These are phyloP conservation scores for Zymoseptoria brevis DNA, from an alignment of 2,329 filamentous ascomycete genomes.

Conservation along the genomic window DNA sequence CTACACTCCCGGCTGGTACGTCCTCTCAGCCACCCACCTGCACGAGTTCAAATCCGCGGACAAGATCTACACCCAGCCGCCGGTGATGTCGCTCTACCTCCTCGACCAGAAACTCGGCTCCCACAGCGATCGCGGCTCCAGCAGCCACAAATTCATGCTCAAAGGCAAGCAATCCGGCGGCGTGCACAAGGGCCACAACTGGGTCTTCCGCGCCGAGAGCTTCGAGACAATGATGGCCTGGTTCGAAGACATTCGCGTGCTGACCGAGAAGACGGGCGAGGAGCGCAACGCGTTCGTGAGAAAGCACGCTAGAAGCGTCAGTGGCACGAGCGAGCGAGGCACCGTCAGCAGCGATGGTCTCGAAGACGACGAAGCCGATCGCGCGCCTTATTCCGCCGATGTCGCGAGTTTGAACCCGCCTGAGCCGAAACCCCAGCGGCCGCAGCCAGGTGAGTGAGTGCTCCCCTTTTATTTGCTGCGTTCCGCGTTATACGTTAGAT, in stretches of 20 bases:
- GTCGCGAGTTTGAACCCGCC: slow-evolving; percentile 34
- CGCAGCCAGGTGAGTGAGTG: slow-evolving; percentile 67
- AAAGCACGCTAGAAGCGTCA: slow-evolving; percentile 69
- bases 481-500: slow-evolving; percentile 6
- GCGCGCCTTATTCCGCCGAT: slow-evolving; percentile 57
- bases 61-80: slow-evolving; percentile 69
- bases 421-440: slow-evolving; percentile 38
- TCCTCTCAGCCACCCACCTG: slow-evolving; percentile 89
- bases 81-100: slow-evolving; percentile 92
- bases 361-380: slow-evolving; percentile 63
- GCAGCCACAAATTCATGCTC: slow-evolving; percentile 94
- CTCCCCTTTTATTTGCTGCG: slow-evolving; percentile 25
- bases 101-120: slow-evolving; percentile 93
- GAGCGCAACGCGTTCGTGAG: slow-evolving; percentile 83
- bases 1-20: slow-evolving; percentile 94
- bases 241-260: slow-evolving; percentile 83
- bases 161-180: slow-evolving; percentile 90
- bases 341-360: slow-evolving; percentile 66
- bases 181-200: slow-evolving; percentile 73
- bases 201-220: slow-evolving; percentile 60
- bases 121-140: slow-evolving; percentile 71
- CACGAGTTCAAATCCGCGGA: slow-evolving; percentile 99
- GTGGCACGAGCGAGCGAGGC: slow-evolving; percentile 51
- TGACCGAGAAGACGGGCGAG: slow-evolving; percentile 83
- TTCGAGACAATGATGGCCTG: slow-evolving; percentile 96